These are phyloP conservation scores for Clavariopsis aquatica DNA, from an alignment of 495 filamentous ascomycete genomes.

Conservation along the genomic window DNA sequence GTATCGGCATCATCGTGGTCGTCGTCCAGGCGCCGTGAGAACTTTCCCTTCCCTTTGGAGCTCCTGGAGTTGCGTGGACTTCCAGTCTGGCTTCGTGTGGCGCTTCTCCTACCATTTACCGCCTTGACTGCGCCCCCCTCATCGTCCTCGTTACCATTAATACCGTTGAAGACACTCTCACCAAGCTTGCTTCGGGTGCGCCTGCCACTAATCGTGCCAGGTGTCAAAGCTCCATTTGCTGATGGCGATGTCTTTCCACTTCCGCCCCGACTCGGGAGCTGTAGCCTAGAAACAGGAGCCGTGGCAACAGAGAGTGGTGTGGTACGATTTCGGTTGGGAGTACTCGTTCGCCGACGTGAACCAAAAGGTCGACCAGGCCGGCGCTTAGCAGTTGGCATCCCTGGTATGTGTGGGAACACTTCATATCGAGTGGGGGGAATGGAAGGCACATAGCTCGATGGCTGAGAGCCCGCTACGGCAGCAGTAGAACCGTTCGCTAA, in stretches of 20 bases:
- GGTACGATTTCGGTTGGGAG: slow-evolving; percentile 28
- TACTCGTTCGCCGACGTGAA: slow-evolving; percentile 36
- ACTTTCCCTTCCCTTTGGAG: slow-evolving; percentile 27
- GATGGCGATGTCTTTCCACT: slow-evolving; percentile 31
- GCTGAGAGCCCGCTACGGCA: slow-evolving; percentile 8
- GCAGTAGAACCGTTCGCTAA: slow-evolving; percentile 33
- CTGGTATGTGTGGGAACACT: slow-evolving; percentile 77
- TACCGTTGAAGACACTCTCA: slow-evolving; percentile 37
- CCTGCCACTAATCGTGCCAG: slow-evolving; percentile 30
- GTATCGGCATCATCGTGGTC: slow-evolving; percentile 28
- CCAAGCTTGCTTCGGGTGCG: slow-evolving; percentile 47
- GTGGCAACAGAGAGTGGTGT: slow-evolving; percentile 26
- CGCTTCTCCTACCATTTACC: slow-evolving; percentile 20
- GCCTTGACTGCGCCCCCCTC: slow-evolving; percentile 29
- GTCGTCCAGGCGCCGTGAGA: slow-evolving; percentile 12
- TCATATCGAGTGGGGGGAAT: slow-evolving; percentile 83
- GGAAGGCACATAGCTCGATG: slow-evolving; percentile 40
- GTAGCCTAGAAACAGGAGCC: slow-evolving; percentile 17
- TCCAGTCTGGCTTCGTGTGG: slow-evolving; percentile 26
- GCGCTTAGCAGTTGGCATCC: slow-evolving; percentile 47
- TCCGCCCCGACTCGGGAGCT: slow-evolving; percentile 23
- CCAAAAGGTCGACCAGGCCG: slow-evolving; percentile 53
- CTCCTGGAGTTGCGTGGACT: slow-evolving; percentile 20
- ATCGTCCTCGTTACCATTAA: slow-evolving; percentile 30
- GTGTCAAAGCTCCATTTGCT: slow-evolving; percentile 23